These are phyloP conservation scores for Curvularia spicifera DNA, from an alignment of 2,329 filamentous ascomycete species.

Conservation along the genomic window DNA sequence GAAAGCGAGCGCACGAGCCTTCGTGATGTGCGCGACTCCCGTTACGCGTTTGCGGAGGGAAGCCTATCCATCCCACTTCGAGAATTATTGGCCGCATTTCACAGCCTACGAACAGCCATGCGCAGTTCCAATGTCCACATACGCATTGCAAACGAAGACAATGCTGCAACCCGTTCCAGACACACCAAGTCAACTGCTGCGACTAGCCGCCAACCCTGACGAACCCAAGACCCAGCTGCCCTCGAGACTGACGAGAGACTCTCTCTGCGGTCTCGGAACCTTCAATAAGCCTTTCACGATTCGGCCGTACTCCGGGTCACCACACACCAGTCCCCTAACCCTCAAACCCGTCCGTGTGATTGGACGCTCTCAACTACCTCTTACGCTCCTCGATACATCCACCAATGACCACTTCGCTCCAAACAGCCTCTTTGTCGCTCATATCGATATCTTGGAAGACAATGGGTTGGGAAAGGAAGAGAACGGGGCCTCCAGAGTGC, in stretches of 20 bases:
- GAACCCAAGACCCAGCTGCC: slow-evolving; percentile 34
- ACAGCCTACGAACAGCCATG: slow-evolving; percentile 32
- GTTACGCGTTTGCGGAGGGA: slow-evolving; percentile 28
- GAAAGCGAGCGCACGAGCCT: slow-evolving; percentile 22
- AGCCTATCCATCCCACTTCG: slow-evolving; percentile 20
- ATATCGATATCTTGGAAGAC: slow-evolving; percentile 43
- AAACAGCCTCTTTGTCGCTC: slow-evolving; percentile 45
- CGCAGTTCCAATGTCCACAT: slow-evolving; percentile 34
- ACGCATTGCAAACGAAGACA: slow-evolving; percentile 41
- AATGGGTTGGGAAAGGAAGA: slow-evolving; percentile 14
- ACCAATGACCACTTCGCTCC: slow-evolving; percentile 30
- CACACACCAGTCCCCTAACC: slow-evolving; percentile 36
- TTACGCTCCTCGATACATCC: slow-evolving; percentile 47
- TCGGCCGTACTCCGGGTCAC: slow-evolving; percentile 39
- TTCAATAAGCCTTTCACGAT: slow-evolving; percentile 42
- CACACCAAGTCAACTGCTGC: slow-evolving; percentile 27
- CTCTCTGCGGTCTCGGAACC: slow-evolving; percentile 36
- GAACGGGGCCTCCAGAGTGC: slow-evolving; percentile 29
- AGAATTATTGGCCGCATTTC: slow-evolving; percentile 9
- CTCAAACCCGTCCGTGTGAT: slow-evolving; percentile 47
- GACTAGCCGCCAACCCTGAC: slow-evolving; percentile 35
- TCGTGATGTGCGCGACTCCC: slow-evolving; percentile 24
- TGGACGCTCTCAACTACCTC: slow-evolving; percentile 45
- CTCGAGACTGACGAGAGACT: slow-evolving; percentile 43
- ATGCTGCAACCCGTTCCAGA: slow-evolving; percentile 37